phyloP scores from a whole-genome alignment of 2,329 filamentous ascomycete genomes.

The Trichoderma endophyticum region DNA sequence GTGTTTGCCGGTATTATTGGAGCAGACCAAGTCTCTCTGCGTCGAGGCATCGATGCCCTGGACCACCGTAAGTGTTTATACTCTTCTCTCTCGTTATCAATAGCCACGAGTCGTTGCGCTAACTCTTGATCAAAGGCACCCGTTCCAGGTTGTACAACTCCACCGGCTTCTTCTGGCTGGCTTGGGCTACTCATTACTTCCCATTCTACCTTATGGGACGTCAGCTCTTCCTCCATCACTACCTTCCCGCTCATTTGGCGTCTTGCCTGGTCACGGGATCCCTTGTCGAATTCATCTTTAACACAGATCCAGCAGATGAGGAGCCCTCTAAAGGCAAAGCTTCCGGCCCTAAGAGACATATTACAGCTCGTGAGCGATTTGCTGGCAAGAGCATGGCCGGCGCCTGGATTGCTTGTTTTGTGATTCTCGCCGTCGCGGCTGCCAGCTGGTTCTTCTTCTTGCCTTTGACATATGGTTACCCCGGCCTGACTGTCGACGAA shows the following conservation, averaged over 20 bases:
- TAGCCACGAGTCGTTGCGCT: background rate
- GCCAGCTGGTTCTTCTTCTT: conserved; percentile 91
- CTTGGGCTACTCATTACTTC: conserved; percentile 95
- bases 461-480: conserved; percentile 91
- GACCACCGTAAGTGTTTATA: conserved; percentile 73
- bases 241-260: conserved; percentile 89
- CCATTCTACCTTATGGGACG: conserved; percentile 98
- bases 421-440: conserved; percentile 65
- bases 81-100: background rate
- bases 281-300: conserved; percentile 94
- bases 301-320: conserved; percentile 69
- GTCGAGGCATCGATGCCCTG: conserved; percentile 87
- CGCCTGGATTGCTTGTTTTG: conserved; percentile 73
- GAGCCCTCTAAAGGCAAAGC: conserved; percentile 42
- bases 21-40: conserved; percentile 89
- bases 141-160: conserved; percentile 96
- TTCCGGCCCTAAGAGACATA: conserved; percentile 52
- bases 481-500: conserved; percentile 74
- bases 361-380: conserved; percentile 79
- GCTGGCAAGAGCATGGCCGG: conserved; percentile 72
- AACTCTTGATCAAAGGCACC: conserved; percentile 55
- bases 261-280: conserved; percentile 87
- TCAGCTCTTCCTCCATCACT: conserved; percentile 97
- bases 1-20: conserved; percentile 90
- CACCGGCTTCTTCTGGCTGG: conserved; percentile 97